phyloP scores from a whole-genome alignment of 2,329 filamentous ascomycete genomes.

The Aphanocladium album region DNA sequence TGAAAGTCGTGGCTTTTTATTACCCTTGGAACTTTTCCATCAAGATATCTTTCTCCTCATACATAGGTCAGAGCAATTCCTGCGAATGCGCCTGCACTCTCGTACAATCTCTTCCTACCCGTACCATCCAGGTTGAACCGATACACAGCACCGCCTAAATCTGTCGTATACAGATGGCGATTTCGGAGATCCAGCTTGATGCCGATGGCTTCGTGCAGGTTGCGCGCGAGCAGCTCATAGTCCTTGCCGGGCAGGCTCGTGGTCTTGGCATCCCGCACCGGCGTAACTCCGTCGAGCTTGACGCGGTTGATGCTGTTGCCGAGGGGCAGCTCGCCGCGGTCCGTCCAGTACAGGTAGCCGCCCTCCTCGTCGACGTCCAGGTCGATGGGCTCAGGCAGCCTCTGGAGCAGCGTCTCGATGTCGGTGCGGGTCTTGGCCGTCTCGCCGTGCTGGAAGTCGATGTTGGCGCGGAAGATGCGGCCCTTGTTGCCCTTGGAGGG shows the following conservation, averaged over 20 bases:
- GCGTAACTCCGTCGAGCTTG: slow-evolving; percentile 3
- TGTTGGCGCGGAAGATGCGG: slow-evolving; percentile 45
- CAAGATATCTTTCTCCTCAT: neutral
- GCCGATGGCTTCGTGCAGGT: slow-evolving; percentile 44
- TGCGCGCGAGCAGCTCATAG: slow-evolving; percentile 25
- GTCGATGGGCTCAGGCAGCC: slow-evolving; percentile 53
- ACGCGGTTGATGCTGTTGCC: slow-evolving; percentile 47
- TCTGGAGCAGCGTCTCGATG: slow-evolving; percentile 36
- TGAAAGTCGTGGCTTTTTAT: no score
- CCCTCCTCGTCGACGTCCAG: slow-evolving; percentile 46
- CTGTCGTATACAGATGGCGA: slow-evolving; percentile 33
- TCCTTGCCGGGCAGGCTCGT: slow-evolving; percentile 15
- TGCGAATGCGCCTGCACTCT: slow-evolving; percentile 20
- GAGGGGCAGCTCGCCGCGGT: slow-evolving; percentile 51
- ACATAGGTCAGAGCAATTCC: slow-evolving; percentile 19
- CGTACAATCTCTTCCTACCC: slow-evolving; percentile 23
- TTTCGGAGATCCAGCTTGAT: slow-evolving; percentile 34
- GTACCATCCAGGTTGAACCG: slow-evolving; percentile 28
- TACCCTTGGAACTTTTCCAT: no score
- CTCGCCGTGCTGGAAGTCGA: slow-evolving; percentile 32
- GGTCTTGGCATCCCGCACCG: neutral
- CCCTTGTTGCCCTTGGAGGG: slow-evolving; percentile 45
- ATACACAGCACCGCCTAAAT: slow-evolving; percentile 36
- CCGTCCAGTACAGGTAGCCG: slow-evolving; percentile 53
- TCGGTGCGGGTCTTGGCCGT: slow-evolving; percentile 33